A percentile compares a stretch with the other conserved stretches of the same genome.
Conservation (phyloP, 2,329 filamentous ascomycete species). For the Knufia petricola region DNA sequence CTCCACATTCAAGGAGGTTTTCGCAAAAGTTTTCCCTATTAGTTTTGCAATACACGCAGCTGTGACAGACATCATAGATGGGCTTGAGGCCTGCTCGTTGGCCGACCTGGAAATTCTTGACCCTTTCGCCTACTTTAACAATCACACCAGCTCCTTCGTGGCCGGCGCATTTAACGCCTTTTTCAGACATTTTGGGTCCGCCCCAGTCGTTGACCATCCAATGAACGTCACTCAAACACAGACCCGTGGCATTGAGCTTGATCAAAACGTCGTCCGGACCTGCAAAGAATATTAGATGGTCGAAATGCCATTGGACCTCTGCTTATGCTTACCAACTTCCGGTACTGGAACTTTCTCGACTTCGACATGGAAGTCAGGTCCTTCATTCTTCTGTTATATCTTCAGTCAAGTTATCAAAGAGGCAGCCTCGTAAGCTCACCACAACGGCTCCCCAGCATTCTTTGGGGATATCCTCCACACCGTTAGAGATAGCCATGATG, state of each 20-base stretch:
- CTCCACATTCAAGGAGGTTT: too few relatives aligned
- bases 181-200: slow-evolving; percentile 11
- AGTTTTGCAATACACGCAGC: slow-evolving; percentile 29
- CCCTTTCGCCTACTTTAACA: slow-evolving; percentile 29
- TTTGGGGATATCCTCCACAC: too few relatives aligned
- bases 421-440: too few relatives aligned
- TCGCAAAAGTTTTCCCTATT: slow-evolving; percentile 13
- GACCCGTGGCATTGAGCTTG: slow-evolving; percentile 47
- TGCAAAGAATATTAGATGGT: too few relatives aligned
- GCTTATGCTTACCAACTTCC: too few relatives aligned
- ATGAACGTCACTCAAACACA: slow-evolving; percentile 51
- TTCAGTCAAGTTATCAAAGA: too few relatives aligned
- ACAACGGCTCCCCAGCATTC: too few relatives aligned
- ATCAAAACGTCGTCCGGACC: slow-evolving; percentile 43
- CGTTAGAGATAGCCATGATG: too few relatives aligned
- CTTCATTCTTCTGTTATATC: too few relatives aligned
- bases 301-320: too few relatives aligned
- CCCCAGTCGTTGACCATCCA: slow-evolving; percentile 33
- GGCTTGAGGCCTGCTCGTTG: slow-evolving; percentile 31
- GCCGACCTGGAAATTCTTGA: slow-evolving; percentile 23
- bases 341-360: too few relatives aligned
- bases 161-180: slow-evolving; percentile 27
- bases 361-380: too few relatives aligned
- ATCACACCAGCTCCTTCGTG: slow-evolving; percentile 40
- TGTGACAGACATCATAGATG: slow-evolving; percentile 28